Evolutionary conservation across 805 yeast genomes (phyloP), one percentile per base, ranked within the genome.

Genomic region (Millerago galiae): DNA sequence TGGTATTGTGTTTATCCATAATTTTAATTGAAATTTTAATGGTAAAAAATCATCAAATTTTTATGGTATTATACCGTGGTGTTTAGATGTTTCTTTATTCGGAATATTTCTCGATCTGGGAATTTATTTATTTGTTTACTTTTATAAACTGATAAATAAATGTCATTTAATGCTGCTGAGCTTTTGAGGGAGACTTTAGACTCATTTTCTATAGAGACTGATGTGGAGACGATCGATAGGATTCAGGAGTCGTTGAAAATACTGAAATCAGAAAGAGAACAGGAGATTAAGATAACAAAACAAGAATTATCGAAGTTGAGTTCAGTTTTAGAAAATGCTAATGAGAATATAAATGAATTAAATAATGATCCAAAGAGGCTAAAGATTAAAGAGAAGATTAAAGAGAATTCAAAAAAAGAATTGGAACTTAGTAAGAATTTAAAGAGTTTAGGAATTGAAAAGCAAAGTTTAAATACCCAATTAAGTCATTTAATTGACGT

Each of bases 181-280:
- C 52, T 73, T 26, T 55, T 73, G 16, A 60, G 65, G 41, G 63
- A 68, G 26, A 67, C 77, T 1, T 61, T 67, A 4, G 75, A 71
- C 32, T 68, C 67, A n/a, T 71, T 73, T 41, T 76, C 75, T 44
- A 68, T 75, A 6, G 72, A 72, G 48, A 72, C 75, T 1, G 82
- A 77, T 47, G 50, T 76, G 31, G 62, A 62, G 24, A 67, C 72
- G 2, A 53, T 76, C 2, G 70, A 70, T 36, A 55, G 73, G 30
- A 71, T 74, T 15, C 66, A 68, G 9, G 71, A 63, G 12, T 61
- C 65, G 38, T 53, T 70, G 13, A 44, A 49, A 14, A 45, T 60
- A 18, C 55, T 72, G 11, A 47, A 59, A 17, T 43, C 47, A 10
- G 54, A 54, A 16, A 58, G 76, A 37, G 56, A 52, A 10, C 58